Evolutionary conservation across 2,329 filamentous ascomycete genomes (phyloP).

Genomic region (Aaosphaeria arxii): DNA sequence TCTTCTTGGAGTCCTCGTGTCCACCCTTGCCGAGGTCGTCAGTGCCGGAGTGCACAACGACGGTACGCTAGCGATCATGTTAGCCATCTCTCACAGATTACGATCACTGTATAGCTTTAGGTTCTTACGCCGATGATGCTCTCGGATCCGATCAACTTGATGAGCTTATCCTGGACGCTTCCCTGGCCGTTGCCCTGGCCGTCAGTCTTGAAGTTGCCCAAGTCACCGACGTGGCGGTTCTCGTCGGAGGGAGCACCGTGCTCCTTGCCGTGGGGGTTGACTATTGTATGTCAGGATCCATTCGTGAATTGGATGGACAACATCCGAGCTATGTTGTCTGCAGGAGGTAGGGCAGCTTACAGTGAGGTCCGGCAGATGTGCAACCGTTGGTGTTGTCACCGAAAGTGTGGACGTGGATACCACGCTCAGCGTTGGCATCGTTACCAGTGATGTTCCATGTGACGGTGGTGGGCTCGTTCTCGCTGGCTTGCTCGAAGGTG

Average conservation of each 20-base stretch:
- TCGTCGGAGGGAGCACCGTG: conserved; percentile 85
- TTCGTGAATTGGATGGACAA: background rate
- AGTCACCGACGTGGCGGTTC: conserved; percentile 90
- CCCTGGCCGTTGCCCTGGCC: conserved; percentile 87
- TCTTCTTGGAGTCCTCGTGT: conserved; percentile 96
- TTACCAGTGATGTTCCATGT: conserved; percentile 90
- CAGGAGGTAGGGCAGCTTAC: conserved; percentile 54
- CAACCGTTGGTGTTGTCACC: conserved; percentile 99
- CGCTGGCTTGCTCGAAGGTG: conserved; percentile 87
- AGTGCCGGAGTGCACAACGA: conserved; percentile 92
- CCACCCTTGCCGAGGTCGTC: conserved; percentile 94
- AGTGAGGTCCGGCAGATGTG: conserved; percentile 97
- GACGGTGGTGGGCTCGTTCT: conserved; percentile 79
- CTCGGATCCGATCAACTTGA: conserved; percentile 96
- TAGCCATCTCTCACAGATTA: conserved; percentile 8
- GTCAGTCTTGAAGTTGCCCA: conserved; percentile 97
- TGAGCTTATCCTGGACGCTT: conserved; percentile 70
- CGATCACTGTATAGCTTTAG: background rate
- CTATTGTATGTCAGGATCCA: conserved; percentile 43
- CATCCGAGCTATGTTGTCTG: background rate
- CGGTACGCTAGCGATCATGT: conserved; percentile 65
- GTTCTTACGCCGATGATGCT: conserved; percentile 82
- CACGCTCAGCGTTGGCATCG: conserved; percentile 93
- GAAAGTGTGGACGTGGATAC: conserved; percentile 98
- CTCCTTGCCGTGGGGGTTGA: conserved; percentile 92